Conservation (phyloP, 306 rosid genomes). For the Trifolium pratense region DNA sequence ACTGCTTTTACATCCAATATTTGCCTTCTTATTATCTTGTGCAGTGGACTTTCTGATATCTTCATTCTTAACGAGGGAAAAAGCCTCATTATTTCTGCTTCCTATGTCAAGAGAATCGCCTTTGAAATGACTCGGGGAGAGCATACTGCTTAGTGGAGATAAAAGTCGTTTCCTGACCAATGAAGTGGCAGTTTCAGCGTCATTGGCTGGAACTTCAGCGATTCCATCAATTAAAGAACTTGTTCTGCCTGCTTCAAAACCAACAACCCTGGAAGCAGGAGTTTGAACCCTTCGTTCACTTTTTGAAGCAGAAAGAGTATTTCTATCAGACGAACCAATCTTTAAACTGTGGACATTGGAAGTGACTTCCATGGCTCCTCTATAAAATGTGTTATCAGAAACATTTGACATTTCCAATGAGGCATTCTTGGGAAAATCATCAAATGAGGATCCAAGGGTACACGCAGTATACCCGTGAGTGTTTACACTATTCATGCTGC, state of each 20-base stretch:
- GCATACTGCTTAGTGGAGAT: conserved; percentile 85
- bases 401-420: conserved; percentile 57
- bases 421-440: conserved; percentile 57
- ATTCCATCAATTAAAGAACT: conserved; percentile 55
- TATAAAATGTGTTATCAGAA: conserved; percentile 49
- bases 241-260: conserved; percentile 70
- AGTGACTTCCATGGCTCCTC: conserved; percentile 65
- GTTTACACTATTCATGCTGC: conserved; percentile 51
- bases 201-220: conserved; percentile 48
- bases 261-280: conserved; percentile 92
- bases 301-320: conserved; percentile 46
- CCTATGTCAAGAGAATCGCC: conserved; percentile 77
- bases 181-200: conserved; percentile 58
- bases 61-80: conserved; percentile 45
- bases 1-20: conserved; percentile 65
- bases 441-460: conserved; percentile 53
- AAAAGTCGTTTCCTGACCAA: conserved; percentile 78
- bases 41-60: conserved; percentile 42
- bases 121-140: conserved; percentile 67
- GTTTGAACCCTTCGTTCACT: conserved; percentile 56
- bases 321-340: conserved; percentile 60
- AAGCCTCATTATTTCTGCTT: conserved; percentile 45
- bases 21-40: conserved; percentile 89
- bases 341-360: conserved; percentile 68
- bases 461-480: conserved; percentile 48